Evolutionary conservation across 2,329 filamentous ascomycete species (phyloP).

Genomic region (Scolecobasidium constrictum): DNA sequence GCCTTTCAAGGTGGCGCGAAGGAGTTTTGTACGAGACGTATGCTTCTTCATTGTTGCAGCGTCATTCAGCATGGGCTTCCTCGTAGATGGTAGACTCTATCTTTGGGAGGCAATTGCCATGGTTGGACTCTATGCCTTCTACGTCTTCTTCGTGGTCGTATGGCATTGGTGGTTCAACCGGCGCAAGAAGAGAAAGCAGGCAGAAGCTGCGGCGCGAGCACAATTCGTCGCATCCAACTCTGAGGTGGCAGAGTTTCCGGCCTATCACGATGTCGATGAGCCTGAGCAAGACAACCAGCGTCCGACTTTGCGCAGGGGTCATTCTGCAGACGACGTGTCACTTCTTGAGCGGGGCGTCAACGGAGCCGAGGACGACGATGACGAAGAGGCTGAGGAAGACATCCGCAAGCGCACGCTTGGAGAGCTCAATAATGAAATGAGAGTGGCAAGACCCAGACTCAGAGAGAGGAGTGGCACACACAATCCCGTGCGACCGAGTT

Average conservation of each 20-base stretch:
- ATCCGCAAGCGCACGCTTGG: conserved; percentile 55
- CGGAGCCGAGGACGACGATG: conserved; percentile 40
- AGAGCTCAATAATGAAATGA: conserved; percentile 89
- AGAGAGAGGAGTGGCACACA: conserved; percentile 60
- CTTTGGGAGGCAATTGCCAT: conserved; percentile 85
- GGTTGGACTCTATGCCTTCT: conserved; percentile 85
- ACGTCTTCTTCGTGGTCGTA: conserved; percentile 74
- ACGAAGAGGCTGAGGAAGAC: conserved; percentile 50
- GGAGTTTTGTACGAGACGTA: conserved; percentile 85
- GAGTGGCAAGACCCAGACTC: conserved; percentile 59
- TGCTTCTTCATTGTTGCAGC: conserved; percentile 84
- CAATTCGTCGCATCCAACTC: conserved; percentile 55
- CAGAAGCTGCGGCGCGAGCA: conserved; percentile 61
- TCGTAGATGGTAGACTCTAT: conserved; percentile 73
- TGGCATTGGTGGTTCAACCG: conserved; percentile 83
- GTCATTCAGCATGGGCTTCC: conserved; percentile 74
- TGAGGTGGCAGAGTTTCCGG: conserved; percentile 47
- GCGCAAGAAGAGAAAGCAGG: conserved; percentile 48
- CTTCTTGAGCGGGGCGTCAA: conserved; percentile 44
- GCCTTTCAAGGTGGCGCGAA: conserved; percentile 82
- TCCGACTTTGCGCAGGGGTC: conserved; percentile 31
- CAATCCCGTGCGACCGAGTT: conserved; percentile 80
- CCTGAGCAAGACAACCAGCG: conserved; percentile 29
- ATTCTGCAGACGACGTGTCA: conserved; percentile 54
- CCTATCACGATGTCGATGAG: conserved; percentile 45